Percentiles rank a stretch among this genome's conserved stretches.
These are phyloP conservation scores for Clarireedia sp. DNA, from an alignment of 2,329 filamentous ascomycete species.

Conservation along the genomic window DNA sequence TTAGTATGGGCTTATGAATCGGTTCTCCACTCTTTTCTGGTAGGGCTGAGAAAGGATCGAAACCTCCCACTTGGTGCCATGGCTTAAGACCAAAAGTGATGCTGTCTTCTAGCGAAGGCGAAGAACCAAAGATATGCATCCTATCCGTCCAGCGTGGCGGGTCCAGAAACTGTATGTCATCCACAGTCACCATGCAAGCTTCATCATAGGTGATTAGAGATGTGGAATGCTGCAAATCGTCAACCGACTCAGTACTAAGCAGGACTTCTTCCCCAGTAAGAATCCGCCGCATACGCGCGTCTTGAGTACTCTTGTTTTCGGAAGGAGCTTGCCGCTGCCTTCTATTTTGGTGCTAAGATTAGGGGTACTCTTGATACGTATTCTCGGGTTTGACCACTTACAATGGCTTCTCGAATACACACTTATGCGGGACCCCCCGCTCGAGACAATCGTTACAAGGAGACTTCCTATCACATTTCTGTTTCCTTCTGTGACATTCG, in stretches of 20 bases:
- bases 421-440: conserved; percentile 14
- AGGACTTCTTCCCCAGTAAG: conserved; percentile 13
- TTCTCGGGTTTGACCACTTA: conserved; percentile 6
- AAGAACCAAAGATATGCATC: background rate
- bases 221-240: background rate
- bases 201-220: background rate
- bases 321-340: background rate
- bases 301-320: background rate
- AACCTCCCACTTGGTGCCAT: background rate
- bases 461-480: conserved; percentile 17
- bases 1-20: conserved; percentile 1
- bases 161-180: background rate
- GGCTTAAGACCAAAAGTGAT: background rate
- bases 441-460: conserved; percentile 19
- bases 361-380: background rate
- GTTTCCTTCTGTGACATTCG: conserved; percentile 22
- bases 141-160: too few species aligned
- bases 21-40: conserved; percentile 1
- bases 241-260: conserved; percentile 16
- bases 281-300: conserved; percentile 12
- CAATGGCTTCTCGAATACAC: conserved; percentile 14
- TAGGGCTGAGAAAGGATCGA: conserved; percentile 4
- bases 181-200: background rate
- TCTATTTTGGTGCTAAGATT: conserved; percentile 1
- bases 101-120: background rate